Evolutionary conservation across 129 eudicot genomes (phyloP).

Genomic region (Flaveria ramosissima): DNA sequence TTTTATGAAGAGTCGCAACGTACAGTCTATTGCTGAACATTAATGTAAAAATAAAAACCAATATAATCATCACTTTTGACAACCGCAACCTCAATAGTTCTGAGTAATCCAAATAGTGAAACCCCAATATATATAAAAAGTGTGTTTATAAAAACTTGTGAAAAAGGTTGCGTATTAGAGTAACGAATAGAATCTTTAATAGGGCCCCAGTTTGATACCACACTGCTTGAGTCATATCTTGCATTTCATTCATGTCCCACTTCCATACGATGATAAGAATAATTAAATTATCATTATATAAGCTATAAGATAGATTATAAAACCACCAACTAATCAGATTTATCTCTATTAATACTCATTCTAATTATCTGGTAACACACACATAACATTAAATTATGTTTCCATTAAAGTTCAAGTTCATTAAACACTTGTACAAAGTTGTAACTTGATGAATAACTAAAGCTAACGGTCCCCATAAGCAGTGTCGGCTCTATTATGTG

Average conservation of each 20-base stretch:
- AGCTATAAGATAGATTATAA: no score
- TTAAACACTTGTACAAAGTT: background rate
- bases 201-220: slow-evolving; percentile 38
- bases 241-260: no score
- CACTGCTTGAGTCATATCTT: slow-evolving; percentile 8
- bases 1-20: no score
- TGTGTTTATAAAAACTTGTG: background rate
- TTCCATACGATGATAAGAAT: no score
- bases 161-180: slow-evolving; percentile 18
- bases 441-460: background rate
- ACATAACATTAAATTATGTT: background rate
- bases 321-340: background rate
- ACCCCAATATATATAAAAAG: background rate
- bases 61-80: background rate
- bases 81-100: background rate
- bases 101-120: background rate
- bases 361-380: no score
- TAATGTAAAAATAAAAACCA: no score
- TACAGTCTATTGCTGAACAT: no score
- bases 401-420: background rate
- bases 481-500: no score
- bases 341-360: no score
- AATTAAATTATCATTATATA: no score
- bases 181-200: slow-evolving; percentile 27
- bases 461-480: no score